A percentile compares a stretch with the other conserved stretches of the same genome.
Evolutionary conservation across 495 filamentous ascomycete genomes (phyloP).

Genomic region (Amphirosellinia nigrospora): DNA sequence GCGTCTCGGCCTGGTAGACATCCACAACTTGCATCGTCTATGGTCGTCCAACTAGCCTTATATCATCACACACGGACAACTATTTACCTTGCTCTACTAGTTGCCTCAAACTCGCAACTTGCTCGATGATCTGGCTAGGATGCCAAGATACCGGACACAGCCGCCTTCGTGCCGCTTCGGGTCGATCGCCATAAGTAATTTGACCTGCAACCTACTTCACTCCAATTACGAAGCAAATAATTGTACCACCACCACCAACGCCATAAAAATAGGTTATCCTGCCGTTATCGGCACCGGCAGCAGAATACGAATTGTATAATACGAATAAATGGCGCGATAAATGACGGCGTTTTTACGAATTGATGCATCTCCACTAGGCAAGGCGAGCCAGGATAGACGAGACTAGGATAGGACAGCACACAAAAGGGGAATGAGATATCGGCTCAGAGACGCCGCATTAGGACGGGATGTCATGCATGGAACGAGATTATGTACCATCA

Average conservation of each 20-base stretch:
- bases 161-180: background rate
- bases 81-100: slow-evolving; percentile 2
- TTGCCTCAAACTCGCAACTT: slow-evolving; percentile 3
- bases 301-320: slow-evolving; percentile 4
- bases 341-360: slow-evolving; percentile 2
- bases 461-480: background rate
- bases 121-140: background rate
- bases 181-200: background rate
- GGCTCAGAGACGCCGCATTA: background rate
- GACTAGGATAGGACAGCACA: background rate
- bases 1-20: background rate
- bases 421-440: background rate
- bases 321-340: background rate
- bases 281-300: background rate
- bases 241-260: slow-evolving; percentile 13
- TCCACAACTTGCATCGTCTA: background rate
- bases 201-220: background rate
- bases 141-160: background rate
- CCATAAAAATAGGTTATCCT: background rate
- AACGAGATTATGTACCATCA: background rate
- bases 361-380: background rate
- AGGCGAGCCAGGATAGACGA: background rate
- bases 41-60: background rate
- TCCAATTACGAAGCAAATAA: background rate
- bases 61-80: background rate